Percentiles rank a stretch among this genome's conserved stretches.
phyloP scores from a whole-genome alignment of 23 red algal species.

The Gracilariopsis chorda region DNA sequence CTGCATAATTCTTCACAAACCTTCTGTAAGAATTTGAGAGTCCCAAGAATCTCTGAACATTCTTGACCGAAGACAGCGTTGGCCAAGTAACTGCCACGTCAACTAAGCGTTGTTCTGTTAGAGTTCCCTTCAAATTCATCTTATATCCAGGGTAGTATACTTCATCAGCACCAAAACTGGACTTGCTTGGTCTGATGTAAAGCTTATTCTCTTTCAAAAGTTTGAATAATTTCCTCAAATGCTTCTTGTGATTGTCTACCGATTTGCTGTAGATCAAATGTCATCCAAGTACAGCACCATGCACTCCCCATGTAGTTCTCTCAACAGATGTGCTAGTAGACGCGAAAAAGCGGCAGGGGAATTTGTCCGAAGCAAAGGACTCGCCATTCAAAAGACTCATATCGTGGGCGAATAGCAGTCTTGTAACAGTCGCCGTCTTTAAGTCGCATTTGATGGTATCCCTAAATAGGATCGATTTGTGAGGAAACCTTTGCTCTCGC shows the following conservation, averaged over 20 bases:
- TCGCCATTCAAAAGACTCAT: neutral
- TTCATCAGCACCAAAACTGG: neutral
- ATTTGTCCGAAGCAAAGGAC: slow-evolving; percentile 8
- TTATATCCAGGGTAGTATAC: neutral
- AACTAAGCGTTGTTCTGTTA: neutral
- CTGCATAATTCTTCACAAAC: neutral
- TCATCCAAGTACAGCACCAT: neutral
- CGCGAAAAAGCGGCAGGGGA: neutral
- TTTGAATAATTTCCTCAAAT: neutral
- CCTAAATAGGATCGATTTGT: slow-evolving; percentile 3
- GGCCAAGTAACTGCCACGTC: neutral
- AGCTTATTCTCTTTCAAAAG: neutral
- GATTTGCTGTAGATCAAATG: neutral
- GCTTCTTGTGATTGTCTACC: neutral
- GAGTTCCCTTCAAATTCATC: neutral
- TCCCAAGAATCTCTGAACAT: neutral
- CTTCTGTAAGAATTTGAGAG: neutral
- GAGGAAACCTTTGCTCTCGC: neutral
- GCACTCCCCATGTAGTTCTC: neutral
- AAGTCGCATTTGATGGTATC: slow-evolving; percentile 8
- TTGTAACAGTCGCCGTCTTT: neutral
- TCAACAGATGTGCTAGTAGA: neutral
- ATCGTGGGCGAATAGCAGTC: neutral
- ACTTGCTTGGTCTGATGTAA: neutral
- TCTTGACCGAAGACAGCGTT: neutral